Conservation (phyloP, 1,284 basidiomycete genomes). For the Hymenochaete sp. region DNA sequence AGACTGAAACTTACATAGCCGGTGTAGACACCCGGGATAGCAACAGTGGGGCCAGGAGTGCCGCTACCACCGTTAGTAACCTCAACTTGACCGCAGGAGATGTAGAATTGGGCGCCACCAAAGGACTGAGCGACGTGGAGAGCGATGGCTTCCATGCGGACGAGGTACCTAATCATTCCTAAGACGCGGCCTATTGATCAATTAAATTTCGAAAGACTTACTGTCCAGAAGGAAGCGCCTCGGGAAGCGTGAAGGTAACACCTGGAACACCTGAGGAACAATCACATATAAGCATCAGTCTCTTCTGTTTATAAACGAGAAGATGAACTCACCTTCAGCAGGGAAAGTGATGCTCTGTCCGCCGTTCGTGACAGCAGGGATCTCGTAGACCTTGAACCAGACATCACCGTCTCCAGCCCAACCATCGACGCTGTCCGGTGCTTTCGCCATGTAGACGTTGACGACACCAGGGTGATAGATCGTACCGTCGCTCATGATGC, state of each 20-base stretch:
- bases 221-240: conserved; percentile 24
- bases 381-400: conserved; percentile 33
- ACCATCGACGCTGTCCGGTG: conserved; percentile 27
- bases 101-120: conserved; percentile 23
- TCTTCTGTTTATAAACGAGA: not conserved
- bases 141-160: conserved; percentile 28
- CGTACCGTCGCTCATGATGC: conserved; percentile 27
- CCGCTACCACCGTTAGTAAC: conserved; percentile 31
- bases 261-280: conserved; percentile 19
- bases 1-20: conserved; percentile 19
- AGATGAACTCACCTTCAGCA: conserved; percentile 16
- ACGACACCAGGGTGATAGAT: conserved; percentile 36
- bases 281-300: not conserved
- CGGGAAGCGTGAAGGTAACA: conserved; percentile 25
- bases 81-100: conserved; percentile 28
- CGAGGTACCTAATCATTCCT: conserved; percentile 21
- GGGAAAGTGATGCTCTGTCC: conserved; percentile 20
- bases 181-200: not conserved
- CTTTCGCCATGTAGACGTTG: conserved; percentile 36
- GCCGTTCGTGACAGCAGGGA: conserved; percentile 20
- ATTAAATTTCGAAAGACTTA: conserved; percentile 15
- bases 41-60: conserved; percentile 27
- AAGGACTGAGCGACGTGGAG: conserved; percentile 18
- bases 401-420: conserved; percentile 32
- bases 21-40: conserved; percentile 32